These are phyloP conservation scores for Eucommia ulmoides DNA, from an alignment of 257 asterid species.

Conservation along the genomic window DNA sequence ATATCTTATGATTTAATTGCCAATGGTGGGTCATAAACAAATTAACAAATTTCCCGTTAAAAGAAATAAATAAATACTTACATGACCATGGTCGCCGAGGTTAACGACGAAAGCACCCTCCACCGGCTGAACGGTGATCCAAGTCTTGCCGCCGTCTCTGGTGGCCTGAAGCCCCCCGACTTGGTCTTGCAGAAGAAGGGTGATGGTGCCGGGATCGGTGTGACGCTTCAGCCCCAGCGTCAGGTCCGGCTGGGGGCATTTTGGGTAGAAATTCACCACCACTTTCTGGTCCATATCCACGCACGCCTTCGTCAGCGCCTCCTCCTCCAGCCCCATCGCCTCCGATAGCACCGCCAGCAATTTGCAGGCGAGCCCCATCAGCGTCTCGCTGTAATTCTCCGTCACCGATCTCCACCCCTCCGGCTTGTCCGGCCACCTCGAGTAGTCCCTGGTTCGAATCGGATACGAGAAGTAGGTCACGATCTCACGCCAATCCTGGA, in stretches of 20 bases:
- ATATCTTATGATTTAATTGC: no score
- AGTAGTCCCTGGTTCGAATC: slow-evolving; percentile 46
- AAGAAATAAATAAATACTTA: slow-evolving; percentile 23
- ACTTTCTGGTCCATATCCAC: slow-evolving; percentile 83
- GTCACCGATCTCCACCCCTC: slow-evolving; percentile 55
- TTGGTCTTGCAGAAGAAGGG: slow-evolving; percentile 71
- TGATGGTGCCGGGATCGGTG: slow-evolving; percentile 88
- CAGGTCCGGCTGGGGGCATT: slow-evolving; percentile 81
- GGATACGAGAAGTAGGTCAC: slow-evolving; percentile 79
- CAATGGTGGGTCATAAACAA: no score
- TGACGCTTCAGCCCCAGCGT: slow-evolving; percentile 74
- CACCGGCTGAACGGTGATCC: slow-evolving; percentile 91
- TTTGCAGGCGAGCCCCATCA: slow-evolving; percentile 51
- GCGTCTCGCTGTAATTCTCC: slow-evolving; percentile 33
- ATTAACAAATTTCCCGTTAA: neutral
- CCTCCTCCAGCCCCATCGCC: slow-evolving; percentile 69
- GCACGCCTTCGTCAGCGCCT: slow-evolving; percentile 62
- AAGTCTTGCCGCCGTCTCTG: slow-evolving; percentile 63
- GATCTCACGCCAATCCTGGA: slow-evolving; percentile 88
- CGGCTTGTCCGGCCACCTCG: slow-evolving; percentile 83
- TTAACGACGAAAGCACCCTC: slow-evolving; percentile 84
- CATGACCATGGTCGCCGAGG: slow-evolving; percentile 84
- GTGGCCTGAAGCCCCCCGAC: slow-evolving; percentile 96
- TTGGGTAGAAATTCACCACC: slow-evolving; percentile 78
- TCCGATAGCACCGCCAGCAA: slow-evolving; percentile 53